phyloP scores from a whole-genome alignment of 192 early-diverging fungal genomes.

The Mortierella hygrophila region DNA sequence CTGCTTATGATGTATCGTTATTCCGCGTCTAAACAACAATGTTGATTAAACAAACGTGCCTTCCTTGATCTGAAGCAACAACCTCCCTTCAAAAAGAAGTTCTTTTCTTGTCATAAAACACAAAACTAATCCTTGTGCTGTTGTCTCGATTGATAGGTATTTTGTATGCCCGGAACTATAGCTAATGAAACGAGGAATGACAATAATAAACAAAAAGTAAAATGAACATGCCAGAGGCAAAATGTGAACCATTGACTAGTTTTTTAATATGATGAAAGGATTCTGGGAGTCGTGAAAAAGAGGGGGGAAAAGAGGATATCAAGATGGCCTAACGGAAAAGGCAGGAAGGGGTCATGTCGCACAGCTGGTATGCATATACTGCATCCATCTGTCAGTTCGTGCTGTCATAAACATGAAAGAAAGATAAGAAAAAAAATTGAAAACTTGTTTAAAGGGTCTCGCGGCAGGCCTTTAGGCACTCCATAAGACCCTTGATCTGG shows the following conservation, averaged over 20 bases:
- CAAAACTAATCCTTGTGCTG: background rate
- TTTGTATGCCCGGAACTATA: background rate
- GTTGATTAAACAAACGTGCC: slow-evolving; percentile 10
- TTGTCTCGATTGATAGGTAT: background rate
- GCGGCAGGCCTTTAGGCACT: slow-evolving; percentile 51
- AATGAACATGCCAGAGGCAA: background rate
- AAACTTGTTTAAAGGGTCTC: slow-evolving; percentile 20
- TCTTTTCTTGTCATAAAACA: background rate
- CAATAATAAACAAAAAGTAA: background rate
- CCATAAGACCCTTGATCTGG: slow-evolving; percentile 54
- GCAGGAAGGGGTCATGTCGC: slow-evolving; percentile 7
- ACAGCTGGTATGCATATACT: background rate
- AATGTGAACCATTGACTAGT: background rate
- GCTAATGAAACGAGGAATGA: background rate
- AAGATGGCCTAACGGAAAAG: background rate
- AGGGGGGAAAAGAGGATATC: background rate
- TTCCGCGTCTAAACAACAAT: slow-evolving; percentile 12
- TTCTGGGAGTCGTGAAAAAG: background rate
- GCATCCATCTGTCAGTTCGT: background rate
- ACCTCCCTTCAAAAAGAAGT: background rate
- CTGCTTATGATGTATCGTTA: slow-evolving; percentile 12
- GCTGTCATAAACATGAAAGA: background rate
- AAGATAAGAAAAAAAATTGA: background rate
- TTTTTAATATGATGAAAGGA: background rate
- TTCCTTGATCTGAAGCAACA: slow-evolving; percentile 12